phyloP scores from a whole-genome alignment of 1,139 yeast genomes.

The Maudiozyma humilis region DNA sequence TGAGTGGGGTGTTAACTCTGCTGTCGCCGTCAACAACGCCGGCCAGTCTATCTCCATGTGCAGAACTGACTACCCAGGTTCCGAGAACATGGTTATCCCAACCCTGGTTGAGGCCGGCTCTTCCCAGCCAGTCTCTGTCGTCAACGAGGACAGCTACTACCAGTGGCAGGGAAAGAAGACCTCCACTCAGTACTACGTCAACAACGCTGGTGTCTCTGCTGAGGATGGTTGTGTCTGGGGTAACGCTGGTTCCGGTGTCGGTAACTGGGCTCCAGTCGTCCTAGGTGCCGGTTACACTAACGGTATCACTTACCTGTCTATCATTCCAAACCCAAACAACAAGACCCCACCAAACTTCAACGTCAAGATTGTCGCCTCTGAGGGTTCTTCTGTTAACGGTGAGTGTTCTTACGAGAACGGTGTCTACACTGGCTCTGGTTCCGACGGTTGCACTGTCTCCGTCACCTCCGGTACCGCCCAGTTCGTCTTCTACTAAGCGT shows the following conservation, averaged over 20 bases:
- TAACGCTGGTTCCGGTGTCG: conserved; percentile 63
- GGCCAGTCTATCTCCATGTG: conserved; percentile 70
- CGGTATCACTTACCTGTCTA: conserved; percentile 77
- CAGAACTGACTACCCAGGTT: conserved; percentile 98
- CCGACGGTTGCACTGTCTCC: conserved; percentile 89
- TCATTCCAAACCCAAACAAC: conserved; percentile 95
- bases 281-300: conserved; percentile 83
- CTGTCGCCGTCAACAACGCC: conserved; percentile 59
- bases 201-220: conserved; percentile 86
- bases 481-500: conserved; percentile 32
- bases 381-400: conserved; percentile 60
- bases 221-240: conserved; percentile 96
- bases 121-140: conserved; percentile 62
- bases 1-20: conserved; percentile 71
- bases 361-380: conserved; percentile 73
- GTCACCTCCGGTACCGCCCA: conserved; percentile 73
- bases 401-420: conserved; percentile 78
- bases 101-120: conserved; percentile 69
- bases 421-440: conserved; percentile 54
- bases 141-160: conserved; percentile 69
- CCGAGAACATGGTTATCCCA: conserved; percentile 96
- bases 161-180: conserved; percentile 76
- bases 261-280: conserved; percentile 98
- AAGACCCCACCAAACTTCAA: conserved; percentile 66
- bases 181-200: conserved; percentile 93